phyloP scores from a whole-genome alignment of 2,329 filamentous ascomycete species.

The Fusarium haematococcum region DNA sequence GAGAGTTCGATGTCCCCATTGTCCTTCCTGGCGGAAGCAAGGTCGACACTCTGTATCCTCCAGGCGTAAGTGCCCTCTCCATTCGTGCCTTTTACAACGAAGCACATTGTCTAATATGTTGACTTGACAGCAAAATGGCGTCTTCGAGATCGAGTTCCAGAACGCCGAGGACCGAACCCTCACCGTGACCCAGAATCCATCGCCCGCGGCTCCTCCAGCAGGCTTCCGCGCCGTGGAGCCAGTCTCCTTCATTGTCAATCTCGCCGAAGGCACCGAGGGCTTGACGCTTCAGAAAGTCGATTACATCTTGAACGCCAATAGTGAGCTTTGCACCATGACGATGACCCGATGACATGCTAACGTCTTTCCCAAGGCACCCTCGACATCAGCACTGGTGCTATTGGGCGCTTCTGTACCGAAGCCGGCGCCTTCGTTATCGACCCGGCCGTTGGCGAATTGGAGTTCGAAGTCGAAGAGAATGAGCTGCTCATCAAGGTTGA shows the following conservation, averaged over 20 bases:
- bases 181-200: constrained; percentile 50
- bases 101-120: background rate
- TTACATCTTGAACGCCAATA: constrained; percentile 52
- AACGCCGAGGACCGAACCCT: constrained; percentile 51
- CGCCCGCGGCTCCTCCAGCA: constrained; percentile 48
- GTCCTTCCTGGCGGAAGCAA: constrained; percentile 48
- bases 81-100: background rate
- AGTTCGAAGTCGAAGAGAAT: constrained; percentile 57
- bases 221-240: constrained; percentile 54
- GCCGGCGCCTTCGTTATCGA: background rate
- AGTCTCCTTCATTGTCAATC: constrained; percentile 50
- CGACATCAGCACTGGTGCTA: background rate
- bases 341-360: background rate
- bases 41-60: constrained; percentile 47
- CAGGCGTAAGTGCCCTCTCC: constrained; percentile 44
- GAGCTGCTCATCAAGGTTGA: constrained; percentile 49
- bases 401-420: background rate
- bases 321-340: constrained; percentile 30
- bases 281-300: constrained; percentile 55
- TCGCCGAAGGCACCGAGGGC: constrained; percentile 48
- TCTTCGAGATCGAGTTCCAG: constrained; percentile 55
- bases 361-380: background rate
- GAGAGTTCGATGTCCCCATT: constrained; percentile 45
- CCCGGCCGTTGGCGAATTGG: constrained; percentile 44
- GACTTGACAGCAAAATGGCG: constrained; percentile 42